Base-by-base conservation (phyloP, 345 rosid genomes). In the Raphanus raphanistrum region DNA sequence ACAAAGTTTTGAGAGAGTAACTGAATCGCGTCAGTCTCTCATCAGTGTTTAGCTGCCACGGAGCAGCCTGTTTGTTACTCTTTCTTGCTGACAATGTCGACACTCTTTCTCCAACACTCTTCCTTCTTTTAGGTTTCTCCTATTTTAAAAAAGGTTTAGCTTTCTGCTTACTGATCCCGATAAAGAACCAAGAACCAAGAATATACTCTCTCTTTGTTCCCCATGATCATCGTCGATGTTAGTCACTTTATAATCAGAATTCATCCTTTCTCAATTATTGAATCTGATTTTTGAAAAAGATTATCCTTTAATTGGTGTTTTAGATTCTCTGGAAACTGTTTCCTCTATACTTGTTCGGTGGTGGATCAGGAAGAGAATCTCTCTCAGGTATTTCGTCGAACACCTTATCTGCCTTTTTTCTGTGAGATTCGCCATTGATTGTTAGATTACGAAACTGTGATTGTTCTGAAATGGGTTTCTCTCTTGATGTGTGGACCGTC, bases 321-420 rank as follows among this genome's bases (percentile, higher is more conserved):
- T 70, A 87, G 93, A 84, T 79, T 72, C 70, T 84, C 4, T 84
- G 69, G 84, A 84, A 67, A 68, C 63, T 79, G 76, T 59, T 76
- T 63, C 66, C 57, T 68, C 71, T 81, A 8, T 70, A 82, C 79
- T 81, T 66, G 27, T 78, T 83, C 57, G 48, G 80, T 55, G 65
- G 81, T 50, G 66, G 81, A 84, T 78, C 87, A 74, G 36, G 10
- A 41, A 79, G 25, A 57, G 78, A 83, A 58, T 9, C 88, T 57
- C 72, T 85, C 66, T 76, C 88, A 25, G 92, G 90, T 86, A 81
- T 72, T 63, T 73, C 72, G 45, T 50, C 63, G n/a, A 50, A 62
- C 67, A 35, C 67, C 5, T 29, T 54, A 16, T 16, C 58, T 52
- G 9, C 58, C 21, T 6, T 52, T 48, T 45, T 48, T 48, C 3